These are phyloP conservation scores for Neltuma alba DNA, from an alignment of 306 rosid genomes.

Conservation along the genomic window DNA sequence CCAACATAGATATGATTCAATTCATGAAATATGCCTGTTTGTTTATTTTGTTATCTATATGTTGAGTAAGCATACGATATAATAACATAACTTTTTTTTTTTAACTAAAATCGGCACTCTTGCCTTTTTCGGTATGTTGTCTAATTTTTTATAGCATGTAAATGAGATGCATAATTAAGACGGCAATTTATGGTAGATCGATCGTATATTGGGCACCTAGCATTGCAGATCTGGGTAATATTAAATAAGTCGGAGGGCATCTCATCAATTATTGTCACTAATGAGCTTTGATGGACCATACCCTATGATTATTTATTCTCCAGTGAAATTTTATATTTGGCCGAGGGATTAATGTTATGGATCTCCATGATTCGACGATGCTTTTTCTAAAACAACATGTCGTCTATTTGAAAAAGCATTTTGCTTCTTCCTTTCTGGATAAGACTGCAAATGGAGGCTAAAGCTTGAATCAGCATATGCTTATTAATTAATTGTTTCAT, in stretches of 20 bases:
- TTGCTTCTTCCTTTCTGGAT: conserved; percentile 7
- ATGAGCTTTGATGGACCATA: conserved; percentile 41
- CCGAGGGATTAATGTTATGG: background rate
- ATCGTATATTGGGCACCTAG: background rate
- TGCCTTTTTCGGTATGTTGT: background rate
- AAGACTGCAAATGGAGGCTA: conserved; percentile 33
- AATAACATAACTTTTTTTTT: background rate
- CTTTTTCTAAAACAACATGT: conserved; percentile 20
- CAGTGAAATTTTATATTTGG: conserved; percentile 27
- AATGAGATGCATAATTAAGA: background rate
- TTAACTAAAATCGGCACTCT: background rate
- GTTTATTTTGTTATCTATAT: background rate
- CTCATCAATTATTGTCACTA: conserved; percentile 28
- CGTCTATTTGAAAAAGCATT: conserved; percentile 5
- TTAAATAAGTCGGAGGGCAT: conserved; percentile 14
- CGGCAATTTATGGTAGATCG: background rate
- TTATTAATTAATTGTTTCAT: background rate
- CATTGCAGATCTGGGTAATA: background rate
- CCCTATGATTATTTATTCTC: conserved; percentile 30
- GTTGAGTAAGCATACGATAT: background rate
- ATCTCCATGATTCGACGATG: conserved; percentile 26
- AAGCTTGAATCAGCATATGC: conserved; percentile 5
- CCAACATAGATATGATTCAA: background rate
- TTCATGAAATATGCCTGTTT: background rate
- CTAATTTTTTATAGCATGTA: background rate